A percentile compares a stretch with the other conserved stretches of the same genome.
phyloP scores from a whole-genome alignment of 495 filamentous ascomycete species.

The Tuber magnatum region DNA sequence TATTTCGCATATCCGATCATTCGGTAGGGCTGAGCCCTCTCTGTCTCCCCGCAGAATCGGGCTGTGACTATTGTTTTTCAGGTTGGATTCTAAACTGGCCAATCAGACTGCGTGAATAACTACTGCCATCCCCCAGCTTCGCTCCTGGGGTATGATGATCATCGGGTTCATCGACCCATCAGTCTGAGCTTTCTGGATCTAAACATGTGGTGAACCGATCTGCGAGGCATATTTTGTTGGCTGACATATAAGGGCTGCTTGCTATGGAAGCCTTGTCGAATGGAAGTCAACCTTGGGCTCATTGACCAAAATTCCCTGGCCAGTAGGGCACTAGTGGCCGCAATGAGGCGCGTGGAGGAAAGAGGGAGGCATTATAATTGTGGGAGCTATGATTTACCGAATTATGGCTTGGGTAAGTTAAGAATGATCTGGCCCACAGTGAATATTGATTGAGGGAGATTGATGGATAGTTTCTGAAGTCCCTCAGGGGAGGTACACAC shows the following conservation, averaged over 20 bases:
- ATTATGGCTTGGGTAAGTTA: background rate
- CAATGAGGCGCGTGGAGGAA: rapidly evolving
- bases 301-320: background rate
- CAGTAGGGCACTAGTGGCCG: background rate
- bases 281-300: background rate
- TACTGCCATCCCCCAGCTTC: background rate
- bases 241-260: background rate
- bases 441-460: background rate
- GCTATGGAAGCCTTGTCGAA: background rate
- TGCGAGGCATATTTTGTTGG: background rate
- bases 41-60: background rate
- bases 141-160: background rate
- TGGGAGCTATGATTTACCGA: background rate
- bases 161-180: background rate
- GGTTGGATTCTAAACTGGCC: background rate
- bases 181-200: background rate
- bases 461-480: background rate
- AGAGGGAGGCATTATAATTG: background rate
- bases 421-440: background rate
- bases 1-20: background rate
- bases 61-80: background rate
- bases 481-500: background rate
- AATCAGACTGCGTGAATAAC: background rate
- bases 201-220: background rate
- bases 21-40: background rate